Evolutionary conservation across 129 eudicot species (phyloP).

Genomic region (Daucus carota): DH1_v3.0 NC_030382.2:42174501-42175000

Average conservation of each 20-base stretch:
- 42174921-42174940: conserved; percentile 90
- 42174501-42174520: conserved; percentile 81
- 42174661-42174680: neutral
- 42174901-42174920: conserved; percentile 91
- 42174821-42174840: conserved; percentile 98
- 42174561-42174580: conserved; percentile 83
- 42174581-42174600: conserved; percentile 97
- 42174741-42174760: neutral
- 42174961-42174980: neutral
- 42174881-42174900: conserved; percentile 81
- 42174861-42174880: conserved; percentile 91
- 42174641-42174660: neutral
- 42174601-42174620: conserved; percentile 90
- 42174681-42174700: neutral
- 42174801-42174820: conserved; percentile 88
- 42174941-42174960: conserved; percentile 92
- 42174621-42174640: conserved; percentile 47
- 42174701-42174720: neutral
- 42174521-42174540: conserved; percentile 93
- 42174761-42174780: conserved; percentile 44
- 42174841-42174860: conserved; percentile 97
- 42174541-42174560: conserved; percentile 98
- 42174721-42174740: neutral
- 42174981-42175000: neutral
- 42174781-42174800: conserved; percentile 87